Evolutionary conservation across 306 rosid species (phyloP).

Genomic region (Vachellia pachyceras): DNA sequence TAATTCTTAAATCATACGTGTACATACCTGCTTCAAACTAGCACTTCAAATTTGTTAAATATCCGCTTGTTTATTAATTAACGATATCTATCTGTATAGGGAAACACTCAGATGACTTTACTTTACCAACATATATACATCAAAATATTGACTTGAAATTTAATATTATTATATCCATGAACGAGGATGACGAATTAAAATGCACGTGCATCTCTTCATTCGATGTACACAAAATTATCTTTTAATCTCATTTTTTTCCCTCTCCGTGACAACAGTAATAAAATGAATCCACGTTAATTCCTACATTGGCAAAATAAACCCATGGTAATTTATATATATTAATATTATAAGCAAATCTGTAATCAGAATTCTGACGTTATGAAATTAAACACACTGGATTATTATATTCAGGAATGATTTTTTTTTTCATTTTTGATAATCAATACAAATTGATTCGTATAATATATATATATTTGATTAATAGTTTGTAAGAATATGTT

Average conservation of each 20-base stretch:
- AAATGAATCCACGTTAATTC: background rate
- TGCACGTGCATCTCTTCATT: background rate
- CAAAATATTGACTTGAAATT: no score
- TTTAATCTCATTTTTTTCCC: background rate
- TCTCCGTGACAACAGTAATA: background rate
- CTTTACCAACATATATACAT: no score
- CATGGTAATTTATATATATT: no score
- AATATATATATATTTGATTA: background rate
- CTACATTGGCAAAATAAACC: no score
- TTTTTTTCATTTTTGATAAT: background rate
- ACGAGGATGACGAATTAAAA: background rate
- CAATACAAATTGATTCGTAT: background rate
- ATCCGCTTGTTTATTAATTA: background rate
- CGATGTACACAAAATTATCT: no score
- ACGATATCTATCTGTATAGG: background rate
- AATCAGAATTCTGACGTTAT: background rate
- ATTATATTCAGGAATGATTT: background rate
- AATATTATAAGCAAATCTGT: background rate
- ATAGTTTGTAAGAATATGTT: background rate
- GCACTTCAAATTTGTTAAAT: background rate
- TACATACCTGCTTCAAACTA: no score
- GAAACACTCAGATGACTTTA: background rate
- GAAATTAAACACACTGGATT: background rate
- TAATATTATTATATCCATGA: background rate
- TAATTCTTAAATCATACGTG: background rate